Evolutionary conservation across 768 basidiomycete species (phyloP).

Genomic region (Lyophyllum atratum): DNA sequence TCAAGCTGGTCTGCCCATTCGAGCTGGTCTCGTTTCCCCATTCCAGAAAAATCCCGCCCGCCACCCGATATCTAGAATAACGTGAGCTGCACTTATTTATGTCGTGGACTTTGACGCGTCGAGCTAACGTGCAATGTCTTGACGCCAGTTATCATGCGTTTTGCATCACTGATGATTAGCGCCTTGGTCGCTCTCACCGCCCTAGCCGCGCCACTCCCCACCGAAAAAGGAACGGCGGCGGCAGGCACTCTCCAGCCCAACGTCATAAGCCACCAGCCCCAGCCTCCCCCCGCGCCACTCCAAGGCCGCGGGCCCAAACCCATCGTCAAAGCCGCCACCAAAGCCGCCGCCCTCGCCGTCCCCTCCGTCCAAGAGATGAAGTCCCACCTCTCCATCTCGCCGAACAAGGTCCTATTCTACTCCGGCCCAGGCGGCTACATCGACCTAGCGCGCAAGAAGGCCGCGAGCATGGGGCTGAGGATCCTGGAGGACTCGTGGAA

Average conservation of each 20-base stretch:
- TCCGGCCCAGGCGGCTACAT: constrained; percentile 14
- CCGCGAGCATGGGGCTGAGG: not conserved
- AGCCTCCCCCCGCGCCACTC: not conserved
- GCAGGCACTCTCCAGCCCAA: not conserved
- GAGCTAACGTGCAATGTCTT: not conserved
- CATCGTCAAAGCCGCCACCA: not conserved
- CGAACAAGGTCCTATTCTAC: constrained; percentile 9
- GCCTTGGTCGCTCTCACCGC: constrained; percentile 1
- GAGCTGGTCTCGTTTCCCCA: constrained; percentile 7
- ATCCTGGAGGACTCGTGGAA: constrained; percentile 13
- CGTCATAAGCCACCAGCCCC: not conserved
- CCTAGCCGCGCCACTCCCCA: constrained; percentile 2
- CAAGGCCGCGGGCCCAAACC: not conserved
- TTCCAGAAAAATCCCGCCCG: not conserved
- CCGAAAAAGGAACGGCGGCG: not conserved
- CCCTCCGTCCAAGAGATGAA: constrained; percentile 1
- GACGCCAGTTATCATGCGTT: not conserved
- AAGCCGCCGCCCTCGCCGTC: not conserved
- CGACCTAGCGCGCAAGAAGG: not conserved
- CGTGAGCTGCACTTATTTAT: not conserved
- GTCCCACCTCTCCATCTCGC: not conserved
- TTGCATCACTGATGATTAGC: constrained; percentile 1
- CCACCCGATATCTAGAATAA: not conserved
- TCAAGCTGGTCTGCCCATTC: not conserved
- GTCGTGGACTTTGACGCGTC: too few relatives aligned